Evolutionary conservation across 164 flowering plant species (phyloP).

Genomic region (Cinnamomum chago): DNA sequence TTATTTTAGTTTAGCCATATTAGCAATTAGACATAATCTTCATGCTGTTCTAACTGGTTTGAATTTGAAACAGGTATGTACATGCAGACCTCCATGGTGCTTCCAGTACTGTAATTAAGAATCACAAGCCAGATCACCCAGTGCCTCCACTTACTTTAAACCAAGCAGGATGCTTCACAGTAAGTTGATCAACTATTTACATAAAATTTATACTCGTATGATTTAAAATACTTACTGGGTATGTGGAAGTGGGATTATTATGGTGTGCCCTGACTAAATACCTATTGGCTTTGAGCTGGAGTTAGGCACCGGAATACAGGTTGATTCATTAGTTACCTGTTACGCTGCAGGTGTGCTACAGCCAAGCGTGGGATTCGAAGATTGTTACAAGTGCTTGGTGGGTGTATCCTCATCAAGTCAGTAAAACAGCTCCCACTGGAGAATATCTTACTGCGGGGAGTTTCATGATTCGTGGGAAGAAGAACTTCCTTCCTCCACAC

Average conservation of each 20-base stretch:
- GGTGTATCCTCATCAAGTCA: slow-evolving; percentile 98
- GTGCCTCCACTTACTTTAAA: slow-evolving; percentile 91
- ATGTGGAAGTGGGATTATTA: too few relatives aligned
- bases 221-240: neutral
- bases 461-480: slow-evolving; percentile 97
- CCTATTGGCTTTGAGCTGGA: neutral
- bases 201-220: neutral
- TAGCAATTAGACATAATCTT: neutral
- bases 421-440: slow-evolving; percentile 98
- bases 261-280: too few relatives aligned
- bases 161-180: slow-evolving; percentile 96
- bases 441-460: slow-evolving; percentile 98
- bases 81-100: slow-evolving; percentile 99
- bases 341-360: slow-evolving; percentile 80
- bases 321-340: neutral
- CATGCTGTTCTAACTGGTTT: slow-evolving; percentile 3
- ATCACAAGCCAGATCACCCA: slow-evolving; percentile 79
- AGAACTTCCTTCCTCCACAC: slow-evolving; percentile 97
- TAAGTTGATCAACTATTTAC: slow-evolving; percentile 28
- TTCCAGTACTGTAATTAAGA: slow-evolving; percentile 91
- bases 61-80: slow-evolving; percentile 58
- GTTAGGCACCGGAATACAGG: neutral
- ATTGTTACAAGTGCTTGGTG: slow-evolving; percentile 99
- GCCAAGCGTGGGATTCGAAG: slow-evolving; percentile 98
- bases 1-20: too few relatives aligned